Evolutionary conservation across 2,329 filamentous ascomycete species (phyloP).

Genomic region (Hymenoscyphus fructigenus): DNA sequence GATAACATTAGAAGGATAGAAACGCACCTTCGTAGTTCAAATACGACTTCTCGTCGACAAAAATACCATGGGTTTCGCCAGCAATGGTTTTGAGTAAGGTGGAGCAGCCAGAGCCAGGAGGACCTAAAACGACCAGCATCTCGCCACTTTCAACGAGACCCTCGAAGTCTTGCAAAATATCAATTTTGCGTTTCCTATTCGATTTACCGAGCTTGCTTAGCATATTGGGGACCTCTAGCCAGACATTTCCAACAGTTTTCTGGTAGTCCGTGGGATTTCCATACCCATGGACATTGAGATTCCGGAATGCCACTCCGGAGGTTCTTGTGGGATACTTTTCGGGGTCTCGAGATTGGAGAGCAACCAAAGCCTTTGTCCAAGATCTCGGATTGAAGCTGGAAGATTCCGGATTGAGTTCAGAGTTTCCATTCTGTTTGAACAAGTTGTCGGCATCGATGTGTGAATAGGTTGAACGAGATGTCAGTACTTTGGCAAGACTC

Average conservation of each 20-base stretch:
- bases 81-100: constrained; percentile 59
- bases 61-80: constrained; percentile 53
- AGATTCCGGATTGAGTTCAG: neutral
- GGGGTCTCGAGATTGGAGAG: neutral
- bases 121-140: constrained; percentile 64
- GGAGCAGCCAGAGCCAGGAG: constrained; percentile 58
- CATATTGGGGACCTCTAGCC: constrained; percentile 45
- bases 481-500: neutral
- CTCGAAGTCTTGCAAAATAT: constrained; percentile 61
- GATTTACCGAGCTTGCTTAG: constrained; percentile 40
- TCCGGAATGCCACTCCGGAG: constrained; percentile 47
- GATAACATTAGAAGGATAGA: too few species aligned
- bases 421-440: neutral
- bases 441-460: constrained; percentile 3
- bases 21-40: constrained; percentile 60
- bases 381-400: neutral
- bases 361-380: constrained; percentile 3
- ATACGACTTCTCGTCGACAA: constrained; percentile 46
- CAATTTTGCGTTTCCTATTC: constrained; percentile 44
- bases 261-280: constrained; percentile 68
- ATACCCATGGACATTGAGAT: constrained; percentile 67
- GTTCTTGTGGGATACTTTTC: neutral
- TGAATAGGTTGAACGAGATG: neutral
- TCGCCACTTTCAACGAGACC: constrained; percentile 62
- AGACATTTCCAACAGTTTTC: constrained; percentile 60